Evolutionary conservation across 2,329 filamentous ascomycete species (phyloP).

Genomic region (Clarireedia monteithiana): DNA sequence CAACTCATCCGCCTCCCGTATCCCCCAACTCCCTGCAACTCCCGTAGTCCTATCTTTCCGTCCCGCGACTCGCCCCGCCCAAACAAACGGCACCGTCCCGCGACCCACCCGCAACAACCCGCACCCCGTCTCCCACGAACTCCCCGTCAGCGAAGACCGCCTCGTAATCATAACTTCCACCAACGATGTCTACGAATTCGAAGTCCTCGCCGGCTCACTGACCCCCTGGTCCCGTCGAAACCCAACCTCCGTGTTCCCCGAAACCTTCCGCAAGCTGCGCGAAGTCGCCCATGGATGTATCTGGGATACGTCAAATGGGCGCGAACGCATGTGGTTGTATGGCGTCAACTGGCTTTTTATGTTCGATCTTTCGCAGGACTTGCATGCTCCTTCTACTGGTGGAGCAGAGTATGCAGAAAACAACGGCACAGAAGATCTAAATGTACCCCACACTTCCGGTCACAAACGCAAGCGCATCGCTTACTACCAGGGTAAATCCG

Average conservation of each 20-base stretch:
- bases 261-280: slow-evolving; percentile 63
- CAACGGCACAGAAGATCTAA: slow-evolving; percentile 10
- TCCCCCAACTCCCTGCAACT: slow-evolving; percentile 59
- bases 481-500: slow-evolving; percentile 29
- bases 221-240: slow-evolving; percentile 84
- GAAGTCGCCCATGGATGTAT: slow-evolving; percentile 78
- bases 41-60: slow-evolving; percentile 64
- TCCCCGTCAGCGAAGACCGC: slow-evolving; percentile 44
- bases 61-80: slow-evolving; percentile 30
- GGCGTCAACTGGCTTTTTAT: slow-evolving; percentile 83
- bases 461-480: slow-evolving; percentile 2
- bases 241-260: slow-evolving; percentile 64
- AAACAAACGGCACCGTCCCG: slow-evolving; percentile 36
- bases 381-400: not conserved
- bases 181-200: slow-evolving; percentile 68
- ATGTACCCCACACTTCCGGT: not conserved
- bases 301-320: slow-evolving; percentile 59
- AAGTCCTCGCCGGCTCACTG: slow-evolving; percentile 67
- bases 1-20: slow-evolving; percentile 61
- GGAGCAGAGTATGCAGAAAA: slow-evolving; percentile 16
- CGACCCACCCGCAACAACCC: slow-evolving; percentile 23
- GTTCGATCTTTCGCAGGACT: slow-evolving; percentile 74
- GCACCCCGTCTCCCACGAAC: slow-evolving; percentile 36
- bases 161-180: slow-evolving; percentile 55
- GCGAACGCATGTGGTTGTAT: slow-evolving; percentile 77